Conservation (phyloP, 768 basidiomycete genomes). For the Albatrellus ellisii region DNA sequence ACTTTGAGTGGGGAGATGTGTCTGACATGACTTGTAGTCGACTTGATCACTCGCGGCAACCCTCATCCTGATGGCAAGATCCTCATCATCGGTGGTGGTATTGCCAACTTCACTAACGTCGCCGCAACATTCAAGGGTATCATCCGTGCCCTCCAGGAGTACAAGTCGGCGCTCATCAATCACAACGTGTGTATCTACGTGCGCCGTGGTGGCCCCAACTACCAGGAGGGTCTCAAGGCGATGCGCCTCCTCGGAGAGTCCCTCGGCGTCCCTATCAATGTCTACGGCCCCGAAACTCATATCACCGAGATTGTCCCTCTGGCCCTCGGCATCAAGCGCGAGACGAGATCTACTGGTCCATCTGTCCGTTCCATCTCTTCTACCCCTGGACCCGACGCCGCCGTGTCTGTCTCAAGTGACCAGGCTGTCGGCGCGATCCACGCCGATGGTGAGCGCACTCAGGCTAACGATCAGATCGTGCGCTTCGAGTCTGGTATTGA, state of each 20-base stretch:
- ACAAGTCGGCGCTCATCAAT: conserved; percentile 69
- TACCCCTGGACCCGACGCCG: conserved; percentile 28
- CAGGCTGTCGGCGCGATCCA: conserved; percentile 57
- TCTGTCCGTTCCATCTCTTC: conserved; percentile 34
- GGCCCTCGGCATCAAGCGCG: conserved; percentile 77
- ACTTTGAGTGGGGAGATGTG: not conserved
- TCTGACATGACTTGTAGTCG: conserved; percentile 36
- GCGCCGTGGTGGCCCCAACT: conserved; percentile 97
- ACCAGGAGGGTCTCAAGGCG: conserved; percentile 97
- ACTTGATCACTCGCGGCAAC: conserved; percentile 85
- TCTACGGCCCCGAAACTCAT: conserved; percentile 96
- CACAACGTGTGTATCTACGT: conserved; percentile 93
- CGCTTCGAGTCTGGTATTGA: conserved; percentile 51
- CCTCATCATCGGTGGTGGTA: conserved; percentile 99
- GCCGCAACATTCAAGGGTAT: conserved; percentile 99
- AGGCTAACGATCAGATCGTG: conserved; percentile 82
- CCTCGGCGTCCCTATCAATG: conserved; percentile 92
- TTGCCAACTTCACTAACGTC: conserved; percentile 99
- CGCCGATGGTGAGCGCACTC: conserved; percentile 67
- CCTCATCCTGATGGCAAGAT: conserved; percentile 86
- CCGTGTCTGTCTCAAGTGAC: conserved; percentile 18
- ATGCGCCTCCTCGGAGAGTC: conserved; percentile 96
- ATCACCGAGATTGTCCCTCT: conserved; percentile 98
- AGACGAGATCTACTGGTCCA: conserved; percentile 23
- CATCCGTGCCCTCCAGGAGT: conserved; percentile 92